A percentile compares a stretch with the other conserved stretches of the same genome.
phyloP scores from a whole-genome alignment of 768 basidiomycete genomes.

The Suillus lakei region DNA sequence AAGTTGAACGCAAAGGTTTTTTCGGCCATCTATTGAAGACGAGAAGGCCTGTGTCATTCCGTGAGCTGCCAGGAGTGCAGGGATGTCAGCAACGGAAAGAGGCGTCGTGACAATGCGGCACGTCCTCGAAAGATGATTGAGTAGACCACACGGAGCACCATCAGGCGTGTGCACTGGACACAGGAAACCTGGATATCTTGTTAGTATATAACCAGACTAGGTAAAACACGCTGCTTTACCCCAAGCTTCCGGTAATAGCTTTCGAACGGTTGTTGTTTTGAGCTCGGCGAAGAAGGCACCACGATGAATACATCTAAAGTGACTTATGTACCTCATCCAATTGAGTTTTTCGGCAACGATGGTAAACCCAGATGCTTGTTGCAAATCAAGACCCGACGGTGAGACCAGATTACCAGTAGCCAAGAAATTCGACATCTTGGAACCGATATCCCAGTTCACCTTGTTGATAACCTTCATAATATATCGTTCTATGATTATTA shows the following conservation, averaged over 20 bases:
- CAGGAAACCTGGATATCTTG: conserved; percentile 71
- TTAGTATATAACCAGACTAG: conserved; percentile 14
- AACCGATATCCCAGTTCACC: conserved; percentile 91
- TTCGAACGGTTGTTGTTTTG: conserved; percentile 97
- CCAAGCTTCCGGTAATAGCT: conserved; percentile 97
- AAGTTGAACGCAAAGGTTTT: conserved; percentile 89
- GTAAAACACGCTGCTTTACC: conserved; percentile 51
- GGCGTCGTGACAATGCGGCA: conserved; percentile 88
- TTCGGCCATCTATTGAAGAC: conserved; percentile 77
- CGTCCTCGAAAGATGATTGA: conserved; percentile 94
- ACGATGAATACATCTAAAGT: conserved; percentile 97
- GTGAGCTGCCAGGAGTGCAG: conserved; percentile 78
- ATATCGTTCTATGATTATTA: conserved; percentile 65
- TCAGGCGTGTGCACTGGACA: conserved; percentile 99
- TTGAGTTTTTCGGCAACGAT: conserved; percentile 99
- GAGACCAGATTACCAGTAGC: conserved; percentile 97
- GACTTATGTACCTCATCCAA: conserved; percentile 97
- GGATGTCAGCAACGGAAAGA: conserved; percentile 78
- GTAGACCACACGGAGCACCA: conserved; percentile 95
- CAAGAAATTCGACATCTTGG: conserved; percentile 90
- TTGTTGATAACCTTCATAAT: conserved; percentile 74
- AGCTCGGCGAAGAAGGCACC: conserved; percentile 99
- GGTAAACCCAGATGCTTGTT: conserved; percentile 98
- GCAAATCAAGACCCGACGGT: conserved; percentile 93
- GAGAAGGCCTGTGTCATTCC: conserved; percentile 95